Evolutionary conservation across 805 yeast species (phyloP).

Genomic region (Pichia ethanolica): DNA sequence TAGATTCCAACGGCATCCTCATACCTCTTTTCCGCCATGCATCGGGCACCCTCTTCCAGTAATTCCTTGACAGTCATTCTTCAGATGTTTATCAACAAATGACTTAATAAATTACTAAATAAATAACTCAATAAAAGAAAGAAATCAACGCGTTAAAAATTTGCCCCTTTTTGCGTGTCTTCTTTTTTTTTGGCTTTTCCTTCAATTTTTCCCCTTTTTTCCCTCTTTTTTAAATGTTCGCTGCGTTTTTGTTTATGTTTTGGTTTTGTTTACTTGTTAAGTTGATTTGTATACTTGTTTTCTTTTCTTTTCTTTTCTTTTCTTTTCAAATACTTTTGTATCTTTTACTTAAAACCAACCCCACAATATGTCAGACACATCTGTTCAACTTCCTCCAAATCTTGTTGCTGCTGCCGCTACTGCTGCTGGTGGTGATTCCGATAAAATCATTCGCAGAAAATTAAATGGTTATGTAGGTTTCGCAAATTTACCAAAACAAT

Average conservation of each 20-base stretch:
- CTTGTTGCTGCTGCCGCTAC: not conserved
- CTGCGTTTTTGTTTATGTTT: too few relatives aligned
- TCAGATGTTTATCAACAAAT: too few relatives aligned
- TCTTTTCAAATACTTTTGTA: too few relatives aligned
- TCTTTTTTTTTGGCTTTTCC: not conserved
- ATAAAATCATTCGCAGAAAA: slow-evolving; percentile 68
- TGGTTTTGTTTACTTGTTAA: not conserved
- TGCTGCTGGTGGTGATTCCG: slow-evolving; percentile 12
- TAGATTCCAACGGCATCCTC: slow-evolving; percentile 64
- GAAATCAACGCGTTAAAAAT: not conserved
- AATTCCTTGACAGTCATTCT: slow-evolving; percentile 32
- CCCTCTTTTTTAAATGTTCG: not conserved
- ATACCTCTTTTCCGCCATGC: slow-evolving; percentile 56
- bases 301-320: not conserved
- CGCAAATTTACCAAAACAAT: slow-evolving; percentile 95
- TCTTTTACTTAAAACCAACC: too few relatives aligned
- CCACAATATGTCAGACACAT: not conserved
- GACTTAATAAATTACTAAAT: too few relatives aligned
- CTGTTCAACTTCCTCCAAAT: not conserved
- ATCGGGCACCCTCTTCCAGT: slow-evolving; percentile 54
- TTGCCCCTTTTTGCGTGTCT: not conserved
- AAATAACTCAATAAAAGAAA: too few relatives aligned
- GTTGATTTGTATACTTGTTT: not conserved
- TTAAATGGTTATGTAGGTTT: slow-evolving; percentile 92
- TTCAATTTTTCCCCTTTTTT: not conserved